phyloP scores from a whole-genome alignment of 805 yeast genomes.

The Candida corydali region DNA sequence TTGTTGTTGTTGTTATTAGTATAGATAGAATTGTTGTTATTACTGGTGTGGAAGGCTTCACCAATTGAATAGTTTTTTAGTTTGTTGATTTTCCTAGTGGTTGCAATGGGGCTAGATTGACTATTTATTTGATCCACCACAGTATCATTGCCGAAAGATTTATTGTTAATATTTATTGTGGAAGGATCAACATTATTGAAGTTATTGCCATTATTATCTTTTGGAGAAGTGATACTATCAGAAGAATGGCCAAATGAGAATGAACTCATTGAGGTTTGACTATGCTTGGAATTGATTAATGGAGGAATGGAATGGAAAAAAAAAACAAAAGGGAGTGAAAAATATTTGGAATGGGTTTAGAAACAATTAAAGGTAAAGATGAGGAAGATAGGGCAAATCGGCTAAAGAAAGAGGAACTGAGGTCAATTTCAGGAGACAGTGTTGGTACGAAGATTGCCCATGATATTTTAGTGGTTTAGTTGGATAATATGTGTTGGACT shows the following conservation, averaged over 20 bases:
- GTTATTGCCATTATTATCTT: neutral
- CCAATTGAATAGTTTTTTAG: conserved; percentile 12
- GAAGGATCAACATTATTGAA: neutral
- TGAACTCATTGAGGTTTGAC: conserved; percentile 3
- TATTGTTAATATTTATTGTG: neutral
- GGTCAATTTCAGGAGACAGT: no score
- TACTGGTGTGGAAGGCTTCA: conserved; percentile 16
- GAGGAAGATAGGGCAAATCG: no score
- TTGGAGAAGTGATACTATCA: neutral
- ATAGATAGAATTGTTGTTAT: no score
- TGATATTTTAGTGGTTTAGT: no score
- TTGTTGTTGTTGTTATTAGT: no score
- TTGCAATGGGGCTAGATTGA: neutral
- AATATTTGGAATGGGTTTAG: no score
- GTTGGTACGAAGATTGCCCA: no score
- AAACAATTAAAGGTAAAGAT: no score
- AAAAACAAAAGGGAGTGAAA: neutral
- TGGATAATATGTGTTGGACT: no score
- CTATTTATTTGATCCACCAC: neutral
- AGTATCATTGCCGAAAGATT: neutral
- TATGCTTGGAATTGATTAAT: no score
- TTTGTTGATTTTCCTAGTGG: neutral
- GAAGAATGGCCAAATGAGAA: conserved; percentile 2
- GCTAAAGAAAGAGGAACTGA: no score
- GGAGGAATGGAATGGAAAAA: no score